phyloP scores from a whole-genome alignment of 2,329 filamentous ascomycete genomes.

The Delphinella strobiligena region DNA sequence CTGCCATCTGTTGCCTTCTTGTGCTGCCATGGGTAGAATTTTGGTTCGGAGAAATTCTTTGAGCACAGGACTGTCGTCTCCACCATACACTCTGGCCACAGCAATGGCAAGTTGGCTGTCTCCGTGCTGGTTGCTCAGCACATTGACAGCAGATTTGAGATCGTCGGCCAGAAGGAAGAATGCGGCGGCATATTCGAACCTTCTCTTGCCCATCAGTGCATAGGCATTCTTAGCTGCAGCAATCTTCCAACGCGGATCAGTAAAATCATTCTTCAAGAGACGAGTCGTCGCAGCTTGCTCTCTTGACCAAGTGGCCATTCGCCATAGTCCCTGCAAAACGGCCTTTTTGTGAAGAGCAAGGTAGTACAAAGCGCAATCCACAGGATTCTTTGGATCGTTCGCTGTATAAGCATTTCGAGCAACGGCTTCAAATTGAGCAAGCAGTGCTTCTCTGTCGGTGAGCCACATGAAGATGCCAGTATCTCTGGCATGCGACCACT shows the following conservation, averaged over 20 bases:
- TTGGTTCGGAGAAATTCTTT: constrained; percentile 65
- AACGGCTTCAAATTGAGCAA: constrained; percentile 77
- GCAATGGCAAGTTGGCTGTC: constrained; percentile 86
- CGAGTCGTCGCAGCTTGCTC: constrained; percentile 73
- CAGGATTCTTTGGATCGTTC: constrained; percentile 73
- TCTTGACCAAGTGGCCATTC: constrained; percentile 80
- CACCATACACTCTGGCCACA: constrained; percentile 77
- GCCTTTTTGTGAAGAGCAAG: constrained; percentile 79
- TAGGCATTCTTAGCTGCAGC: constrained; percentile 93
- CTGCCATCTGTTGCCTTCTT: constrained; percentile 82
- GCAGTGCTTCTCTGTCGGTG: constrained; percentile 61
- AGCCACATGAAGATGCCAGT: constrained; percentile 95
- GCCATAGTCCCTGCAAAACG: constrained; percentile 82
- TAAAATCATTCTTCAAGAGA: constrained; percentile 82
- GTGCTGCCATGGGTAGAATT: constrained; percentile 63
- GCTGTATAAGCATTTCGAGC: constrained; percentile 90
- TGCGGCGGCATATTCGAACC: constrained; percentile 89
- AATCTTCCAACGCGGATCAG: constrained; percentile 74
- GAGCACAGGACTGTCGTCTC: constrained; percentile 65
- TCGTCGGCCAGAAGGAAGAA: constrained; percentile 89
- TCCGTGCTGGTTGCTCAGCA: constrained; percentile 75
- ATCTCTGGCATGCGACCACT: constrained; percentile 76
- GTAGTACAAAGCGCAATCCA: constrained; percentile 86
- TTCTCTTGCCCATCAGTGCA: constrained; percentile 76
- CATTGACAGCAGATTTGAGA: constrained; percentile 70